A percentile compares a stretch with the other conserved stretches of the same genome.
Conservation (phyloP, 495 filamentous ascomycete genomes). For the Hypoxylon trugodes region DNA sequence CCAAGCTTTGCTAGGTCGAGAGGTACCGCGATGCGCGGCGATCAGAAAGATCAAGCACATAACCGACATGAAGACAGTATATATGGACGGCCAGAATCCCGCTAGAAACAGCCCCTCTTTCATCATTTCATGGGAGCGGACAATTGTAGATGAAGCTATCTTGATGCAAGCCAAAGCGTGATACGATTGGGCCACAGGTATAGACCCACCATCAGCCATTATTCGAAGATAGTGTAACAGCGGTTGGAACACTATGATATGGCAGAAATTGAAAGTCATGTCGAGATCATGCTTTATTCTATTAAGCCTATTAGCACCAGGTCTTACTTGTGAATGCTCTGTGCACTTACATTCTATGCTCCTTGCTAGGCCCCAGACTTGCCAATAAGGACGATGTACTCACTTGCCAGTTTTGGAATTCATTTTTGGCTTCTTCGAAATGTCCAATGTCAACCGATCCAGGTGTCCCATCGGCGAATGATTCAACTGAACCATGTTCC, state of each 20-base stretch:
- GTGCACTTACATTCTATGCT: slow-evolving; percentile 2
- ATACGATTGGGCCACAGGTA: slow-evolving; percentile 1
- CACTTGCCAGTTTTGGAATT: slow-evolving; percentile 7
- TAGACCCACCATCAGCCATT: slow-evolving; percentile 10
- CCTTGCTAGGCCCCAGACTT: neutral
- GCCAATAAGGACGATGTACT: neutral
- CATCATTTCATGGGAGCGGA: slow-evolving; percentile 5
- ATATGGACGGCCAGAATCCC: slow-evolving; percentile 3
- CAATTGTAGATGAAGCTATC: slow-evolving; percentile 9
- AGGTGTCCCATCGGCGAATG: neutral
- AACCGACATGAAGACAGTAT: slow-evolving; percentile 6
- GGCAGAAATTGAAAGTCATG: slow-evolving; percentile 14
- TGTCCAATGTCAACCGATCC: neutral
- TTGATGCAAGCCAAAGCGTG: slow-evolving; percentile 9
- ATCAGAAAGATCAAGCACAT: slow-evolving; percentile 13
- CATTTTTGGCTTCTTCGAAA: slow-evolving; percentile 4
- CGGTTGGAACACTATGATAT: slow-evolving; percentile 8
- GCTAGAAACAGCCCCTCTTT: neutral
- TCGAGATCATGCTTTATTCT: slow-evolving; percentile 7
- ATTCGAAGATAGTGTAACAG: slow-evolving; percentile 5
- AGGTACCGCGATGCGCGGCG: slow-evolving; percentile 2
- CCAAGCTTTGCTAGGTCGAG: neutral
- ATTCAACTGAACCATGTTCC: neutral
- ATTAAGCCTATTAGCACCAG: neutral
- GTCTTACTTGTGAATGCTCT: neutral